Evolutionary conservation across 139 green algal genomes (phyloP).

Genomic region (Chlorella sp.): DNA sequence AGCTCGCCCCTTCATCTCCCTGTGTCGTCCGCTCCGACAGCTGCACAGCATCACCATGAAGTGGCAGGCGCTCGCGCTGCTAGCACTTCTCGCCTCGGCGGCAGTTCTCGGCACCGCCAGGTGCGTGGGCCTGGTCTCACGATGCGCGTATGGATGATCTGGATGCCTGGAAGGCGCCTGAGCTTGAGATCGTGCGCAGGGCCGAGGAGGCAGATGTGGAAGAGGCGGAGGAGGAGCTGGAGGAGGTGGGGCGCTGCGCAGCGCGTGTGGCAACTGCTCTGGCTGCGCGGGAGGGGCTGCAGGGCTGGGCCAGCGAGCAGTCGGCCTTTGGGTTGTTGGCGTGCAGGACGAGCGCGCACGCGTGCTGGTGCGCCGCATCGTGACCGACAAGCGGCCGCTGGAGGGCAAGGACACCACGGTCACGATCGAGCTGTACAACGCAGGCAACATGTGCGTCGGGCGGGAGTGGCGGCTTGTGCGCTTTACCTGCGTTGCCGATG

Average conservation of each 20-base stretch:
- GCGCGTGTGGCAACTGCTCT: background rate
- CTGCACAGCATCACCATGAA: too few species aligned
- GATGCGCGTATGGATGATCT: background rate
- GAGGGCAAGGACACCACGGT: conserved; percentile 37
- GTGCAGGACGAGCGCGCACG: background rate
- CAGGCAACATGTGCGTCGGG: conserved; percentile 23
- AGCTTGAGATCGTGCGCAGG: background rate
- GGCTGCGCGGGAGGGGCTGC: background rate
- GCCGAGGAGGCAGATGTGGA: background rate
- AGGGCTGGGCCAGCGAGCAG: background rate
- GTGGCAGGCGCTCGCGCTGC: conserved; percentile 4
- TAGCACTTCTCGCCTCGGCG: conserved; percentile 4
- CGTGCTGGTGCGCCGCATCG: background rate
- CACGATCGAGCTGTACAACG: conserved; percentile 36
- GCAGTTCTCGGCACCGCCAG: background rate
- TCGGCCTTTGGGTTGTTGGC: background rate
- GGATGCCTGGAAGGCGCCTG: background rate
- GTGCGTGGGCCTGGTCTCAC: background rate
- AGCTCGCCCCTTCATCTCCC: too few species aligned
- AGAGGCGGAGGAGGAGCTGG: too few species aligned
- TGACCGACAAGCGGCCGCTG: conserved; percentile 26
- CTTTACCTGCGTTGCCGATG: background rate
- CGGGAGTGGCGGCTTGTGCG: background rate
- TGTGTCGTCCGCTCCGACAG: too few species aligned
- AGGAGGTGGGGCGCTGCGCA: background rate